Conservation (phyloP, 2,329 filamentous ascomycete genomes). For the Helotiales sp. region DNA sequence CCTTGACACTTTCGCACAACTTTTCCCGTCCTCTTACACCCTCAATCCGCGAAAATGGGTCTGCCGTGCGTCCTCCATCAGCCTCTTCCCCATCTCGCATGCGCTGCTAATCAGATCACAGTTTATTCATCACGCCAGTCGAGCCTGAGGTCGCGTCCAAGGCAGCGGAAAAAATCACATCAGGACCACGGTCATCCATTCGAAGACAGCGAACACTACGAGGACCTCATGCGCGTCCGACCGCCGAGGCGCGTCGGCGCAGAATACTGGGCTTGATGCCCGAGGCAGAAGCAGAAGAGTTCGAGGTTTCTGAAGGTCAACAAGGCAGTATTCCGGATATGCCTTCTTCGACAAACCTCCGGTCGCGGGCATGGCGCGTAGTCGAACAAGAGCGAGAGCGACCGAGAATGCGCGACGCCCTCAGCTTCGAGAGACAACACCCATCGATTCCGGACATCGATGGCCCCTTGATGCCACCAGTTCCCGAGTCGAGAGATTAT, state of each 20-base stretch:
- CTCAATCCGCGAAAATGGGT: conserved; percentile 38
- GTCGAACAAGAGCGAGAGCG: conserved; percentile 35
- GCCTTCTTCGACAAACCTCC: conserved; percentile 13
- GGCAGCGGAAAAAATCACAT: conserved; percentile 38
- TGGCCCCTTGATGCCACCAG: conserved; percentile 38
- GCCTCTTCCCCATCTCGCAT: conserved; percentile 26
- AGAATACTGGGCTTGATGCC: conserved; percentile 29
- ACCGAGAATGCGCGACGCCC: conserved; percentile 29
- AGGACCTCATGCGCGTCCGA: conserved; percentile 28
- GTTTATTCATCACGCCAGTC: conserved; percentile 41
- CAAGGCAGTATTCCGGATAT: neutral
- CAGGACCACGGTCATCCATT: conserved; percentile 41
- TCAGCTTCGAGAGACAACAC: conserved; percentile 33
- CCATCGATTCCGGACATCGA: conserved; percentile 29
- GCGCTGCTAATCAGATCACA: conserved; percentile 35
- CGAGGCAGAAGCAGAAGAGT: conserved; percentile 27
- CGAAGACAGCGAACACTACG: conserved; percentile 37
- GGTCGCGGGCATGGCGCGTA: conserved; percentile 24
- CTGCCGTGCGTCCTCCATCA: conserved; percentile 39
- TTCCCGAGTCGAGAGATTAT: conserved; percentile 40
- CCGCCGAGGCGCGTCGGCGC: conserved; percentile 33
- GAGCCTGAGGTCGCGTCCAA: conserved; percentile 39
- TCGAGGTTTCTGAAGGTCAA: conserved; percentile 28
- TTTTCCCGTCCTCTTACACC: conserved; percentile 7
- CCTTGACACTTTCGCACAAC: neutral